Conservation (phyloP, 345 rosid genomes). For the Populus deltoides region DNA sequence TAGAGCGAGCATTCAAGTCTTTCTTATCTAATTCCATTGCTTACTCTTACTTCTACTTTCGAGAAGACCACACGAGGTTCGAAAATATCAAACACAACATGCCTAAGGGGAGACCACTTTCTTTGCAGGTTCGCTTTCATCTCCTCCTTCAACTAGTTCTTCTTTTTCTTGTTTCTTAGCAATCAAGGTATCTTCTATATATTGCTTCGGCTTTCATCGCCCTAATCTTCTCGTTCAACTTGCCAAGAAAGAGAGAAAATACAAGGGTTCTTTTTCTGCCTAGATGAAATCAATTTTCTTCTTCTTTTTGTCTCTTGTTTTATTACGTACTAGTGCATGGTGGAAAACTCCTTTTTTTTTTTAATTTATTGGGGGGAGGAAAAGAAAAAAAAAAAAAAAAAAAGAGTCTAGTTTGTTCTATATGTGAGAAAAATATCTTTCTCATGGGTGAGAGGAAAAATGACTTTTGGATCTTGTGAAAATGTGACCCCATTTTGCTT, state of each 20-base stretch:
- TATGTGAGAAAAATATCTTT: too few relatives aligned
- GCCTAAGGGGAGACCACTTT: slow-evolving; percentile 75
- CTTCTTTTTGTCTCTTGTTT: background rate
- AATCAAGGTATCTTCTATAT: background rate
- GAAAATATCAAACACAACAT: slow-evolving; percentile 40
- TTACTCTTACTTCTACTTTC: slow-evolving; percentile 56
- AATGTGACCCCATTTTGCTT: too few relatives aligned
- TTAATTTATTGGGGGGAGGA: background rate
- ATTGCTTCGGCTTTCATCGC: background rate
- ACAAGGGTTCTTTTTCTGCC: background rate
- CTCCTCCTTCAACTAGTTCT: background rate
- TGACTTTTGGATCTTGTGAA: too few relatives aligned
- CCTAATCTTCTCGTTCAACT: background rate
- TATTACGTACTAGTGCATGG: too few relatives aligned
- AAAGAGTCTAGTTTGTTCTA: background rate
- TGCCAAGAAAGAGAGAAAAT: background rate
- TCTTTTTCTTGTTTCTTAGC: background rate
- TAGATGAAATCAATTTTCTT: background rate
- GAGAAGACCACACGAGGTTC: slow-evolving; percentile 21
- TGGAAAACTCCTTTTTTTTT: too few relatives aligned
- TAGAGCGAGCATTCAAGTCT: slow-evolving; percentile 47
- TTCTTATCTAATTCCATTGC: slow-evolving; percentile 48
- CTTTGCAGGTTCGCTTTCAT: slow-evolving; percentile 69
- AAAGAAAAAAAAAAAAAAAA: background rate
- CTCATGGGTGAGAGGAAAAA: too few relatives aligned